phyloP scores from a whole-genome alignment of 352 stramenopile genomes.

The Pythium coloratum region DNA sequence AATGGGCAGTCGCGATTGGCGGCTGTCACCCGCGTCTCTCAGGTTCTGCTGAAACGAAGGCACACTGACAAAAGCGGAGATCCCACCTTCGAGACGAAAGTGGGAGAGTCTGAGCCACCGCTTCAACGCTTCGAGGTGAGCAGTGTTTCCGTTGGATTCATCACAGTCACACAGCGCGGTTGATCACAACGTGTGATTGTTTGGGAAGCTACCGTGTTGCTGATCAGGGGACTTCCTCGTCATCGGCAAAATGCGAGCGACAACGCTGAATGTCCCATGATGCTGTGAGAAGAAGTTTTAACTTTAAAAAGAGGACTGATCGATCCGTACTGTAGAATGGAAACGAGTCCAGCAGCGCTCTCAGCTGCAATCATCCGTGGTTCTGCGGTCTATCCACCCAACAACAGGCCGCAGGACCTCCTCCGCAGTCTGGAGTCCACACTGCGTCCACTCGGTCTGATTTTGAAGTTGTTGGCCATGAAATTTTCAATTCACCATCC shows the following conservation, averaged over 20 bases:
- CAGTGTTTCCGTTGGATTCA: background rate
- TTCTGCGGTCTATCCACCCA: background rate
- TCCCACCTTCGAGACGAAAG: constrained; percentile 2
- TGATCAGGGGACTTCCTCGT: background rate
- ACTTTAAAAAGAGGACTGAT: too few relatives aligned
- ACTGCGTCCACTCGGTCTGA: background rate
- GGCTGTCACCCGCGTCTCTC: background rate
- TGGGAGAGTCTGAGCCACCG: background rate
- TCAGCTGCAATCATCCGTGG: background rate
- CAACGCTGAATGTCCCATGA: background rate
- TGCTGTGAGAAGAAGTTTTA: background rate
- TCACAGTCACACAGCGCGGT: background rate
- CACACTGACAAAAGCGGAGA: background rate
- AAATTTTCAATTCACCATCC: constrained; percentile 2
- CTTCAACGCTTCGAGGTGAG: background rate
- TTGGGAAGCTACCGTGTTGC: background rate
- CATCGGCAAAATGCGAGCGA: background rate
- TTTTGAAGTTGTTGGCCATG: background rate
- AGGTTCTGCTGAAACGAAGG: constrained; percentile 2
- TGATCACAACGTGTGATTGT: background rate
- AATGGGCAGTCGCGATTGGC: constrained; percentile 6
- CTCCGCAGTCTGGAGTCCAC: too few relatives aligned
- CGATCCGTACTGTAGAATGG: too few relatives aligned
- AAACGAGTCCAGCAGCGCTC: too few relatives aligned
- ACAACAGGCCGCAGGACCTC: too few relatives aligned